Base-by-base conservation (phyloP, 805 yeast species). In the Metschnikowia continentalis region DNA sequence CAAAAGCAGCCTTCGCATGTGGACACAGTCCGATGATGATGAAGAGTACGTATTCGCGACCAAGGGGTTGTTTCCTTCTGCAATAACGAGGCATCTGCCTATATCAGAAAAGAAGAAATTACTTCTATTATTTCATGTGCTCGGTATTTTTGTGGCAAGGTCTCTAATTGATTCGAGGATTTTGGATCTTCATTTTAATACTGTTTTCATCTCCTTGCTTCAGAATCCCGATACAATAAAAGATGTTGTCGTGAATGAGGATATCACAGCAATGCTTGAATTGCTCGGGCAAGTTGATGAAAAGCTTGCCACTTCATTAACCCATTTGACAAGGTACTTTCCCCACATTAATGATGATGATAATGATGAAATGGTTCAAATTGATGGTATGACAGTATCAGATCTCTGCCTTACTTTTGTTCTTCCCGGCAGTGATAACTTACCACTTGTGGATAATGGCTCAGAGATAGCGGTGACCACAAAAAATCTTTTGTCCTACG, bases 141-240 rank as follows among this genome's bases (percentile, higher is more conserved):
- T 92, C 53, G 99, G 99, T 3, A 82, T 80, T 48, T 90, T 94
- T 62, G 75, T 90, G 47, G 97, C 96, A 0, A 77, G 97, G 52
- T 86, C 97, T 0, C 71, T 91, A 62, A 67, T 92, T 47, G 99
- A 92, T 66, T 84, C 88, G n/a, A 75, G 98, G 55, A 82, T 91
- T 42, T 77, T 92, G 43, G 98, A 94, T 64, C 83, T 92, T 65
- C 75, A 81, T 43, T 84, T 92, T 69, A 89, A 82, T 61, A 78
- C 82, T 0, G 65, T 82, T 2, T 89, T 92, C 61, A 86, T 92
- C 63, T 76, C 79, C 44, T 54, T 87, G 13, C 78, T 86, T 6
- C 72, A 79, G 52, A 55, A 66, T 43, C 61, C 56, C 6, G n/a
- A 36, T 11, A 37, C 32, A 23, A 48, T 44, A 26, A 46, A 33